Percentiles rank a stretch among this genome's conserved stretches.
These are phyloP conservation scores for Cucurbita ficifolia DNA, from an alignment of 306 rosid species.

Conservation along the genomic window DNA sequence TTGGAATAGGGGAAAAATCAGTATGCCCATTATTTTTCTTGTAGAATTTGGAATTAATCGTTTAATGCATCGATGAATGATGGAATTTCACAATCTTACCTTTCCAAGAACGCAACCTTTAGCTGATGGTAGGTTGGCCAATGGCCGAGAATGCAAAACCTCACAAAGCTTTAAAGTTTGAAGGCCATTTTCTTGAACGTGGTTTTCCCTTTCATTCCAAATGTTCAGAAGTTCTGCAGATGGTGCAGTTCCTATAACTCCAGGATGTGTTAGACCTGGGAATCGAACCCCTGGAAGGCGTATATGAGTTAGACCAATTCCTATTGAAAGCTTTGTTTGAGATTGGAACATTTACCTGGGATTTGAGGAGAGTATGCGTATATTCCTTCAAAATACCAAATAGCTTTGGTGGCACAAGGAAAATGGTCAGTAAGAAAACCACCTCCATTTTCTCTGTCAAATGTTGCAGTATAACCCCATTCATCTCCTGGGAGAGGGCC, in stretches of 20 bases:
- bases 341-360: conserved; percentile 43
- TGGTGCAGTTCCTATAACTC: conserved; percentile 86
- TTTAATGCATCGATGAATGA: neutral
- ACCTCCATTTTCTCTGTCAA: conserved; percentile 92
- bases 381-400: conserved; percentile 90
- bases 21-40: neutral
- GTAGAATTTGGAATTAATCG: neutral
- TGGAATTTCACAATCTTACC: conserved; percentile 20
- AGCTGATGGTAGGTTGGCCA: conserved; percentile 66
- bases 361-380: conserved; percentile 89
- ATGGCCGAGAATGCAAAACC: conserved; percentile 78
- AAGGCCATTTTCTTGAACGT: conserved; percentile 45
- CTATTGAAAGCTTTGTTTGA: neutral
- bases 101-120: conserved; percentile 59
- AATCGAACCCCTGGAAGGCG: conserved; percentile 62
- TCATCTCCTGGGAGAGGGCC: conserved; percentile 93
- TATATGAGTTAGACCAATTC: neutral
- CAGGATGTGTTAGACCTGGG: conserved; percentile 85
- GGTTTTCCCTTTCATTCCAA: conserved; percentile 72
- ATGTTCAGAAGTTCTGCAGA: conserved; percentile 64
- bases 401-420: conserved; percentile 73
- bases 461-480: conserved; percentile 85
- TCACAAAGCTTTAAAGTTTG: conserved; percentile 56
- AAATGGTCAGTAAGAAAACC: conserved; percentile 85
- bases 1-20: neutral